A percentile compares a stretch with the other conserved stretches of the same genome.
Conservation (phyloP, 1,284 basidiomycete genomes). For the Dichomitus squalens region DNA sequence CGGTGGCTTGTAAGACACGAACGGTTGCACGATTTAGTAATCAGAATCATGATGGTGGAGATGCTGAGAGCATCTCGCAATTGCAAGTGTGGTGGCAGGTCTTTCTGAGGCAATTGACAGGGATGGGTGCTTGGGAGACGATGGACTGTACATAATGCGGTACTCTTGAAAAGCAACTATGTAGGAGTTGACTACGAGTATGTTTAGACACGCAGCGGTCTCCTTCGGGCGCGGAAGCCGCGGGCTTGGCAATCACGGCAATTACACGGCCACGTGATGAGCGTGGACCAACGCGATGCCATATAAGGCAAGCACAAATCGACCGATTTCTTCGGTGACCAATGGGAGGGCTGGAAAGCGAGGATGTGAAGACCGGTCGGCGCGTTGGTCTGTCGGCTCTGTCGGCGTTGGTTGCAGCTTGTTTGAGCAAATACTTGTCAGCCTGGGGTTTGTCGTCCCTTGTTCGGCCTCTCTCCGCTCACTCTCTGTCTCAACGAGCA, state of each 20-base stretch:
- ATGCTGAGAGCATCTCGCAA: neutral
- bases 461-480: neutral
- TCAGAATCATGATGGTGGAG: neutral
- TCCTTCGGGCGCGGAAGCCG: no score
- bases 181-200: no score
- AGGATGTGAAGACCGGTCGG: constrained; percentile 12
- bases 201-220: no score
- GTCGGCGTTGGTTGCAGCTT: neutral
- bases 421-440: neutral
- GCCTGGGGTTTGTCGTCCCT: constrained; percentile 9
- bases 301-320: constrained; percentile 16
- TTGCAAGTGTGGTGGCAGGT: no score
- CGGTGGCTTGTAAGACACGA: neutral
- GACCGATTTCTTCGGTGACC: constrained; percentile 30
- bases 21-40: neutral
- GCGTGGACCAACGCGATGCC: neutral
- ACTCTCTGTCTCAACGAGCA: constrained; percentile 8
- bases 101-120: neutral
- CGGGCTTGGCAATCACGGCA: no score
- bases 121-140: no score
- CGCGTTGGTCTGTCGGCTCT: constrained; percentile 7
- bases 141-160: no score
- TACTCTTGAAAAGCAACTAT: no score
- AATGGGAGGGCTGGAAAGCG: constrained; percentile 22
- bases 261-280: constrained; percentile 24